Evolutionary conservation across 768 basidiomycete genomes (phyloP), one percentile per base, ranked within the genome.

Genomic region (Agrocybe praecox): DNA sequence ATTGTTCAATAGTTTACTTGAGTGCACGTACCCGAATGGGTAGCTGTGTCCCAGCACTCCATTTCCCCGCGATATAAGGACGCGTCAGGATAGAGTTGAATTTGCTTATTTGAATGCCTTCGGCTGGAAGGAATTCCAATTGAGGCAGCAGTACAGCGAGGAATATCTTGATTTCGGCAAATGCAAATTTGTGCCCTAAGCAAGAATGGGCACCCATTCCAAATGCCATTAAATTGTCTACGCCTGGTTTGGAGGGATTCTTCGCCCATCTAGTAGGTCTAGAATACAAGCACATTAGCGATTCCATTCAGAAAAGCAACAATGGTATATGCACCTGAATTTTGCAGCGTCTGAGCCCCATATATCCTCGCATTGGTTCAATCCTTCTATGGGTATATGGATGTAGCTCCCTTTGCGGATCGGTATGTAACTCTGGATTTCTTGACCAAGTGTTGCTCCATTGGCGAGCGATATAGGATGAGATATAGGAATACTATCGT

Each of bases 221-320:
- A 62, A 85, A 85, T 6, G 82, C 78, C 81, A 83, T 79, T 24
- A 81, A 26, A 60, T 80, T 78, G 21, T 71, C 76, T 11, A 84
- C 63, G 19, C 82, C 84, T 9, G 81, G 82, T 46, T 78, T 74
- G 15, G 65, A 55, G 76, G 10, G 81, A n/a, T n/a, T 67, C 17
- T 74, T 66, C 33, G 62, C 58, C 84, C 85, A 87, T 46, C 85
- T 78, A 50, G 82, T 78, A 43, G 85, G 85, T 36, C 84, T 85
- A 46, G 19, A 49, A n/a, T 29, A 50, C 33, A 8, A 2, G n/a
- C n/a, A n/a, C n/a, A 46, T 43, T 10, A 43, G 51, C 19, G 46
- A 42, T 47, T 18, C 18, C 34, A 18, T 26, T 3, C 2, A 43
- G 21, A 32, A 29, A 55, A 22, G 26, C 11, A 49, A 49, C 7